These are phyloP conservation scores for Pythium aristosporum DNA, from an alignment of 352 stramenopile genomes.

Conservation along the genomic window DNA sequence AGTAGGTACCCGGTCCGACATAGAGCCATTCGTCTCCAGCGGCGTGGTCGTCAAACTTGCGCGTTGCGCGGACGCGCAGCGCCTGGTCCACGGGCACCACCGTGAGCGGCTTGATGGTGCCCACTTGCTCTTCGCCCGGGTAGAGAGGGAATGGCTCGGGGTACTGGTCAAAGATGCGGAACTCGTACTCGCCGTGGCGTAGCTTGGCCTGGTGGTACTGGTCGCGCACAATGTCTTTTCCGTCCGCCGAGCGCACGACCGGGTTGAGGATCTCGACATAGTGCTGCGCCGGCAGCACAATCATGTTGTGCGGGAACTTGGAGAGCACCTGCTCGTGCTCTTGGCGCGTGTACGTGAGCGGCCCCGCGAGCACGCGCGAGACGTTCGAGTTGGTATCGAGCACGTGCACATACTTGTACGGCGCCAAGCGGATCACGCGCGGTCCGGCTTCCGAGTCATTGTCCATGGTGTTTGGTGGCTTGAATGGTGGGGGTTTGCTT, in stretches of 20 bases:
- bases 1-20: slow-evolving; percentile 68
- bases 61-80: slow-evolving; percentile 59
- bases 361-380: slow-evolving; percentile 70
- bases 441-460: slow-evolving; percentile 37
- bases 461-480: slow-evolving; percentile 11
- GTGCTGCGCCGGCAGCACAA: slow-evolving; percentile 71
- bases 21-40: slow-evolving; percentile 81
- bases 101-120: slow-evolving; percentile 49
- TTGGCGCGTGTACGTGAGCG: slow-evolving; percentile 78
- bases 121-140: slow-evolving; percentile 63
- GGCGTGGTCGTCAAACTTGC: slow-evolving; percentile 53
- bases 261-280: slow-evolving; percentile 79
- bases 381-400: slow-evolving; percentile 87
- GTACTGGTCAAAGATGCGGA: slow-evolving; percentile 73
- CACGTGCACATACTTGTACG: slow-evolving; percentile 84
- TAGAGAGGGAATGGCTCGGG: slow-evolving; percentile 78
- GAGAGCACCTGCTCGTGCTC: slow-evolving; percentile 78
- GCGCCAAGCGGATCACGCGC: slow-evolving; percentile 70
- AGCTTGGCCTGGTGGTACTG: slow-evolving; percentile 76
- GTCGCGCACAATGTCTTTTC: slow-evolving; percentile 55
- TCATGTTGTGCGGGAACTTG: slow-evolving; percentile 62
- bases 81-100: slow-evolving; percentile 62
- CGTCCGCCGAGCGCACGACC: slow-evolving; percentile 47
- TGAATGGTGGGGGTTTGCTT: not conserved
- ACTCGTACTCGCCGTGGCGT: slow-evolving; percentile 74